Conservation (phyloP, 2,329 filamentous ascomycete genomes). For the Fusarium buxicola region DNA sequence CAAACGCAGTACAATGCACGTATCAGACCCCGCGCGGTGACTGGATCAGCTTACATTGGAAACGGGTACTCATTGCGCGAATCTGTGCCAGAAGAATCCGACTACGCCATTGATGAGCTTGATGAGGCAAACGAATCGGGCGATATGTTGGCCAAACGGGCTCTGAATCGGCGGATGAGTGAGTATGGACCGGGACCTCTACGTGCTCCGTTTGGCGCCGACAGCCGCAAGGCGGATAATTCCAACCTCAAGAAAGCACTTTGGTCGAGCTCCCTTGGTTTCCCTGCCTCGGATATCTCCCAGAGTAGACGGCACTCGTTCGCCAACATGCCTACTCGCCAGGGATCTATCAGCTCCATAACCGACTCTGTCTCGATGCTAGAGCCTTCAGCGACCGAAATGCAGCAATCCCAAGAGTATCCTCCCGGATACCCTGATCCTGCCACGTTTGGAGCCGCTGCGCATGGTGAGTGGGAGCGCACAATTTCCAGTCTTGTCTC, state of each 20-base stretch:
- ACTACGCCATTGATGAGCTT: constrained; percentile 78
- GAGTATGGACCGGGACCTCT: constrained; percentile 63
- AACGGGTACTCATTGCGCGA: constrained; percentile 71
- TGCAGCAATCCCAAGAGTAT: constrained; percentile 58
- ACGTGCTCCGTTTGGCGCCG: constrained; percentile 63
- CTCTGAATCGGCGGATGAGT: constrained; percentile 65
- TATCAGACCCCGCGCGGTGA: constrained; percentile 69
- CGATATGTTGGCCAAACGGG: constrained; percentile 60
- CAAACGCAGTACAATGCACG: constrained; percentile 66
- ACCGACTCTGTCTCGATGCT: constrained; percentile 62
- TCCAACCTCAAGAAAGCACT: constrained; percentile 70
- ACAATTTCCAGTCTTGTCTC: background rate
- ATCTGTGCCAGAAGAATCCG: constrained; percentile 72
- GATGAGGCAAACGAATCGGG: constrained; percentile 69
- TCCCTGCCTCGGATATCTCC: constrained; percentile 71
- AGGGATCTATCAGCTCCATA: constrained; percentile 72
- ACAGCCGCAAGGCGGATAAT: constrained; percentile 72
- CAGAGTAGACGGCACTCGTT: constrained; percentile 86
- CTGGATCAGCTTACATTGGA: constrained; percentile 64
- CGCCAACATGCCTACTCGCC: constrained; percentile 73
- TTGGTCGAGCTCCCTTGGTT: constrained; percentile 79
- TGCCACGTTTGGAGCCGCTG: constrained; percentile 52
- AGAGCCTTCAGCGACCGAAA: constrained; percentile 59
- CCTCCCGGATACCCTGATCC: constrained; percentile 55
- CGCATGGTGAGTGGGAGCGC: constrained; percentile 53